Percentiles rank a stretch among this genome's conserved stretches.
phyloP scores from a whole-genome alignment of 2,329 filamentous ascomycete genomes.

The Phyllosticta citribraziliensis region DNA sequence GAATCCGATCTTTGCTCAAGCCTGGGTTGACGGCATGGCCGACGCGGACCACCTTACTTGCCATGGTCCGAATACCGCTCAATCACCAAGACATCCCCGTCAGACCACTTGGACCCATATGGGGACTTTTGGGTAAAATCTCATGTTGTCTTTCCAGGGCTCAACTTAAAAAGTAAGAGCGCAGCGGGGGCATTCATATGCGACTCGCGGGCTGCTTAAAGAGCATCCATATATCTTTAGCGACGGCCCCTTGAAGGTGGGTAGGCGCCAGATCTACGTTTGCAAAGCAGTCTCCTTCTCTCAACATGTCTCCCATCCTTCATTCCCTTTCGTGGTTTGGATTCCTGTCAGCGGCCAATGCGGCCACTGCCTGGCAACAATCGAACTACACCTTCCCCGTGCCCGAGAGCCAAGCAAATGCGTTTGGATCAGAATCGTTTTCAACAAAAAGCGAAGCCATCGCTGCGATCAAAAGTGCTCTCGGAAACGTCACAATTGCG shows the following conservation, averaged over 20 bases:
- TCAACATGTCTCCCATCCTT: background rate
- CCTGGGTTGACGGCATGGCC: background rate
- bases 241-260: background rate
- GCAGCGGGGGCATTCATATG: background rate
- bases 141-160: background rate
- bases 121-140: background rate
- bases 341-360: conserved; percentile 1
- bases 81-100: background rate
- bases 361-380: conserved; percentile 2
- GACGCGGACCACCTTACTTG: background rate
- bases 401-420: background rate
- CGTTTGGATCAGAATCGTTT: background rate
- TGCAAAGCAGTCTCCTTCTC: background rate
- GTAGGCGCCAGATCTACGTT: background rate
- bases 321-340: conserved; percentile 1
- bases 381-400: background rate
- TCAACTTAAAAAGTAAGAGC: background rate
- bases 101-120: background rate
- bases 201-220: background rate
- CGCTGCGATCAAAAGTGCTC: background rate
- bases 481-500: conserved; percentile 5
- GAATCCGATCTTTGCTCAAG: background rate
- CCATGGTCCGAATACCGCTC: background rate
- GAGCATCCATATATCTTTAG: background rate
- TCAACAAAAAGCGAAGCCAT: conserved; percentile 2